phyloP scores from a whole-genome alignment of 2,329 filamentous ascomycete species.

The Ascochyta rabiei region DNA sequence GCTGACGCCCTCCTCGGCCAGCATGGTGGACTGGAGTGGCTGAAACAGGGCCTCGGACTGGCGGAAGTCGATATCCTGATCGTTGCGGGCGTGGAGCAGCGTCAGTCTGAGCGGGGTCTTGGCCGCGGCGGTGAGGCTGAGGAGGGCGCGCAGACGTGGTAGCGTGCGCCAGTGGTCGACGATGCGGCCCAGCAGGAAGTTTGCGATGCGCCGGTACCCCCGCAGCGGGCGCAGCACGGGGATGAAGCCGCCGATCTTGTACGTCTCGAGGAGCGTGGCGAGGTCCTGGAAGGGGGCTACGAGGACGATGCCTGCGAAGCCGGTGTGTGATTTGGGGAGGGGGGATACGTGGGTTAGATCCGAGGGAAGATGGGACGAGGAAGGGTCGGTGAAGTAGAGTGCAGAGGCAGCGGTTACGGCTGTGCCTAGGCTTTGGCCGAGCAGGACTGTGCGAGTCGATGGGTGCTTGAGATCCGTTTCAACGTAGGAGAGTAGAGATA shows the following conservation, averaged over 20 bases:
- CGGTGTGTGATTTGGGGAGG: constrained; percentile 32
- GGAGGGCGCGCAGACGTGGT: constrained; percentile 66
- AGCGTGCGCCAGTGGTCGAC: constrained; percentile 83
- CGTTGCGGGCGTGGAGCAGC: constrained; percentile 80
- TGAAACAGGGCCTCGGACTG: constrained; percentile 58
- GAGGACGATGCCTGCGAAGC: constrained; percentile 81
- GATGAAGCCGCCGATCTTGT: constrained; percentile 77
- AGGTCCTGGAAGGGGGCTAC: constrained; percentile 80
- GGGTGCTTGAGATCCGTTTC: constrained; percentile 68
- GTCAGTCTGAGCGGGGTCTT: constrained; percentile 62
- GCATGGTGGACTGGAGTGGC: constrained; percentile 33
- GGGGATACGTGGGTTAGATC: constrained; percentile 18
- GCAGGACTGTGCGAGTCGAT: constrained; percentile 73
- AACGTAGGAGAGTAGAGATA: constrained; percentile 75
- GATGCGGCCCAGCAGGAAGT: constrained; percentile 66
- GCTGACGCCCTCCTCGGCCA: constrained; percentile 36
- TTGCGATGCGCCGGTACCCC: constrained; percentile 67
- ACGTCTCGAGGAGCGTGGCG: constrained; percentile 74
- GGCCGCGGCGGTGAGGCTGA: constrained; percentile 48
- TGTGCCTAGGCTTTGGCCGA: constrained; percentile 89
- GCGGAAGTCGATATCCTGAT: constrained; percentile 79
- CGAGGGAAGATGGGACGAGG: constrained; percentile 25
- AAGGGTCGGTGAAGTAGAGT: constrained; percentile 66
- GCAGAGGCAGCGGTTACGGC: constrained; percentile 78
- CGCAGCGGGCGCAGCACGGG: constrained; percentile 79